Conservation (phyloP, 2,329 filamentous ascomycete genomes). For the Aureobasidium pullulans region DNA sequence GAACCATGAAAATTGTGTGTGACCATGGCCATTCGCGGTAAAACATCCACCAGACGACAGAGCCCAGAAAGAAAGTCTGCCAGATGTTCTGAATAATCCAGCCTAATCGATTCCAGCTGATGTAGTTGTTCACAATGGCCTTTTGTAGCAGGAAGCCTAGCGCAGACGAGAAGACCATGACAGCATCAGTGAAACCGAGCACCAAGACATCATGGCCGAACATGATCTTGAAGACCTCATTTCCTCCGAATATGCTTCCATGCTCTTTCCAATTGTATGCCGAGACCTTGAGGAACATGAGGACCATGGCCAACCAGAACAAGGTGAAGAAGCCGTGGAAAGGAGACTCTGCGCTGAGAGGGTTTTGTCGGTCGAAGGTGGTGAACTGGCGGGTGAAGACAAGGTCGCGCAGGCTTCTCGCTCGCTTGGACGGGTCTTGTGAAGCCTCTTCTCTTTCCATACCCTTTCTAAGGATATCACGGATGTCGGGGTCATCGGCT, state of each 20-base stretch:
- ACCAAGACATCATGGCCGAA: conserved; percentile 46
- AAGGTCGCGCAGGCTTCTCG: conserved; percentile 44
- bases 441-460: conserved; percentile 36
- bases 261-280: conserved; percentile 61
- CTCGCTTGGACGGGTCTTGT: conserved; percentile 25
- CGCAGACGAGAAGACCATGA: conserved; percentile 59
- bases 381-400: conserved; percentile 69
- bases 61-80: conserved; percentile 58
- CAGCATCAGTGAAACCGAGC: conserved; percentile 55
- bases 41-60: conserved; percentile 58
- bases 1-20: conserved; percentile 68
- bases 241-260: conserved; percentile 61
- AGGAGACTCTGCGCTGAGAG: conserved; percentile 55
- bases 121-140: conserved; percentile 48
- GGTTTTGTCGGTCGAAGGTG: conserved; percentile 66
- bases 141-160: conserved; percentile 61
- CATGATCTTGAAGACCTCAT: conserved; percentile 67
- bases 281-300: conserved; percentile 60
- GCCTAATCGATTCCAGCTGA: conserved; percentile 61
- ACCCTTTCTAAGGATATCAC: conserved; percentile 37
- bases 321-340: conserved; percentile 76
- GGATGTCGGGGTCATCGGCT: conserved; percentile 43
- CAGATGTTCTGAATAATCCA: conserved; percentile 72
- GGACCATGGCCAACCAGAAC: conserved; percentile 64
- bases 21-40: conserved; percentile 76